Percentiles rank a stretch among this genome's conserved stretches.
phyloP scores from a whole-genome alignment of 257 asterid genomes.

The Ilex asprella region DNA sequence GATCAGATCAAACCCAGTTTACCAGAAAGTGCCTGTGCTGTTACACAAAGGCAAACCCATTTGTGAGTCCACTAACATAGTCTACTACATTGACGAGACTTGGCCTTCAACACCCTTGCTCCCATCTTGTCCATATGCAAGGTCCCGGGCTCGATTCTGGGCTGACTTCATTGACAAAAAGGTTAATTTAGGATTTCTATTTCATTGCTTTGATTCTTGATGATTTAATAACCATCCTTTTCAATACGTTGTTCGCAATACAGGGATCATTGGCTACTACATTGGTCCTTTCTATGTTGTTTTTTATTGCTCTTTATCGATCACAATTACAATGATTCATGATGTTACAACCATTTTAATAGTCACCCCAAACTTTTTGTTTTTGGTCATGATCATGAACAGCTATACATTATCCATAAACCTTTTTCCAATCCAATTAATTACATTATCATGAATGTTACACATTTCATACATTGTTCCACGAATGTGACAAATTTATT shows the following conservation, averaged over 20 bases:
- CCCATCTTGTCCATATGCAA: conserved; percentile 51
- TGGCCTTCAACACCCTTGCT: conserved; percentile 38
- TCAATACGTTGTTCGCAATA: not conserved
- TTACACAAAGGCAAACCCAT: conserved; percentile 57
- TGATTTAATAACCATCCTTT: not conserved
- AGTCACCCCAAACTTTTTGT: too few species aligned
- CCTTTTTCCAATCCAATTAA: too few species aligned
- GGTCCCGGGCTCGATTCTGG: conserved; percentile 70
- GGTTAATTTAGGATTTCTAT: conserved; percentile 20
- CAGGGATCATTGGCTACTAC: not conserved
- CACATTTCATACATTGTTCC: too few species aligned
- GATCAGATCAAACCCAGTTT: conserved; percentile 58
- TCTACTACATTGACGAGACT: conserved; percentile 63
- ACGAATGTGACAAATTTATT: too few species aligned
- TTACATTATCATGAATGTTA: too few species aligned
- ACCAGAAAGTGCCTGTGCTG: conserved; percentile 70
- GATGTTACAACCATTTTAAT: too few species aligned
- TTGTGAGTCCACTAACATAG: conserved; percentile 64
- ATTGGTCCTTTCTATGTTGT: too few species aligned
- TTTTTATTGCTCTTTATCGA: not conserved
- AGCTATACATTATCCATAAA: too few species aligned
- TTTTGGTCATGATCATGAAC: too few species aligned
- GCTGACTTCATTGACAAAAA: conserved; percentile 75
- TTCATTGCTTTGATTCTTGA: not conserved
- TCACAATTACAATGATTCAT: too few species aligned